Evolutionary conservation across 306 rosid species (phyloP).

Genomic region (Prunus salicina): DNA sequence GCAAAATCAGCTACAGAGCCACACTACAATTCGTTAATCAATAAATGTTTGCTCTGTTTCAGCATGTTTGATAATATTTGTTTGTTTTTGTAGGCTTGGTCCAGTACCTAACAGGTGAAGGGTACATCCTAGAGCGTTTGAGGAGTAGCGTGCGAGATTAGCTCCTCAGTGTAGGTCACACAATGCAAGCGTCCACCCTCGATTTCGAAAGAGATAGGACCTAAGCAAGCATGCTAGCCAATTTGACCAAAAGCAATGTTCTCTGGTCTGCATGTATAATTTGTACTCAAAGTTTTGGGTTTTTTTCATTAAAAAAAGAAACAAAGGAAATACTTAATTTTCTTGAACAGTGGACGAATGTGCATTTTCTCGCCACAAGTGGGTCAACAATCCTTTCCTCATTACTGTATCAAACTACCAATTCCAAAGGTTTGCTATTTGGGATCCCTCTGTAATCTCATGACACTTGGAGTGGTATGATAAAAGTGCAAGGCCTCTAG

Average conservation of each 20-base stretch:
- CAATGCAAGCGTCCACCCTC: constrained; percentile 11
- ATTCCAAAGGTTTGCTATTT: too few relatives aligned
- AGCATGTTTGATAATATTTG: background rate
- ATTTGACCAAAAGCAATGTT: background rate
- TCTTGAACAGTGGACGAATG: background rate
- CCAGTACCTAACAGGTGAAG: constrained; percentile 60
- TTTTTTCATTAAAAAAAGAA: too few relatives aligned
- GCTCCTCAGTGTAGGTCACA: too few relatives aligned
- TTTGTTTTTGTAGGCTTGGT: constrained; percentile 60
- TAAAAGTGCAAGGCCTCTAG: too few relatives aligned
- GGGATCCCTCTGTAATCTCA: too few relatives aligned
- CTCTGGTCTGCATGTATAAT: background rate
- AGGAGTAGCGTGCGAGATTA: constrained; percentile 19
- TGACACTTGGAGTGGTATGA: too few relatives aligned
- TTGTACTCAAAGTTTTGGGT: background rate
- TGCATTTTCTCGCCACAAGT: too few relatives aligned
- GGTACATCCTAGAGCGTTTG: constrained; percentile 59
- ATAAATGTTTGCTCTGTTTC: background rate
- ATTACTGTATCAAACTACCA: too few relatives aligned
- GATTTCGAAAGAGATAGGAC: too few relatives aligned
- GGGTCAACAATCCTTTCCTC: too few relatives aligned
- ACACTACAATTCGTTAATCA: background rate
- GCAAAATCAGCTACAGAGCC: background rate
- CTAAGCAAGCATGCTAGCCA: background rate
- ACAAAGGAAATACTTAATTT: background rate